Percentiles rank a stretch among this genome's conserved stretches.
These are phyloP conservation scores for Dipodascus albidus DNA, from an alignment of 805 yeast species.

Conservation along the genomic window DNA sequence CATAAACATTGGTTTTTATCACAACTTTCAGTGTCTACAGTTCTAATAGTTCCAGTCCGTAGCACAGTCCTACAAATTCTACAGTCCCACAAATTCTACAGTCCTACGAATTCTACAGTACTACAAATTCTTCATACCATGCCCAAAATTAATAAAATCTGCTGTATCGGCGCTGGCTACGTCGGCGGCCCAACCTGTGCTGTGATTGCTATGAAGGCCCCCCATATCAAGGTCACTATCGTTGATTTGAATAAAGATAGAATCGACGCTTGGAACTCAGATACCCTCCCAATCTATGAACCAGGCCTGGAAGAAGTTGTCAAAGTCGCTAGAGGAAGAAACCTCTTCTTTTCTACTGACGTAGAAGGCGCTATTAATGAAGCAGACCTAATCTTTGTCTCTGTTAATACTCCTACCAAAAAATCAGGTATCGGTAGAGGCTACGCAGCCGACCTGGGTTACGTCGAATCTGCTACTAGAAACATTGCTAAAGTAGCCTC, in stretches of 20 bases:
- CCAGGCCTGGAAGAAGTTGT: constrained; percentile 23
- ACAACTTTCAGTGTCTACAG: no score
- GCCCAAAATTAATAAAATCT: constrained; percentile 13
- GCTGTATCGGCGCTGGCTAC: constrained; percentile 24
- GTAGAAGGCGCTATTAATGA: constrained; percentile 19
- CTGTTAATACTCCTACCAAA: constrained; percentile 24
- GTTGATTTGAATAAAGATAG: constrained; percentile 21
- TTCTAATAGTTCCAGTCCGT: no score
- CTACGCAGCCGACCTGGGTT: constrained; percentile 22
- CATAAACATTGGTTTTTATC: no score
- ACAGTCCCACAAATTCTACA: no score
- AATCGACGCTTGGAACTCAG: constrained; percentile 23
- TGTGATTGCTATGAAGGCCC: constrained; percentile 20
- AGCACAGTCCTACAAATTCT: no score
- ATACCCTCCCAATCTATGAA: constrained; percentile 22
- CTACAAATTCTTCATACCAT: no score
- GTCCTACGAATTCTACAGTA: no score
- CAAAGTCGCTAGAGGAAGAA: constrained; percentile 17
- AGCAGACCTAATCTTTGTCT: constrained; percentile 23
- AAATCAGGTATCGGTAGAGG: constrained; percentile 21
- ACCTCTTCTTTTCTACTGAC: constrained; percentile 22
- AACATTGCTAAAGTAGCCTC: constrained; percentile 21
- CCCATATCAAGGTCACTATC: constrained; percentile 19
- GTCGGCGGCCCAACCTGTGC: constrained; percentile 25
- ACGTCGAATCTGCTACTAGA: constrained; percentile 21